Evolutionary conservation across 2,329 filamentous ascomycete species (phyloP).

Genomic region (Ophiostoma triangulosporum): DNA sequence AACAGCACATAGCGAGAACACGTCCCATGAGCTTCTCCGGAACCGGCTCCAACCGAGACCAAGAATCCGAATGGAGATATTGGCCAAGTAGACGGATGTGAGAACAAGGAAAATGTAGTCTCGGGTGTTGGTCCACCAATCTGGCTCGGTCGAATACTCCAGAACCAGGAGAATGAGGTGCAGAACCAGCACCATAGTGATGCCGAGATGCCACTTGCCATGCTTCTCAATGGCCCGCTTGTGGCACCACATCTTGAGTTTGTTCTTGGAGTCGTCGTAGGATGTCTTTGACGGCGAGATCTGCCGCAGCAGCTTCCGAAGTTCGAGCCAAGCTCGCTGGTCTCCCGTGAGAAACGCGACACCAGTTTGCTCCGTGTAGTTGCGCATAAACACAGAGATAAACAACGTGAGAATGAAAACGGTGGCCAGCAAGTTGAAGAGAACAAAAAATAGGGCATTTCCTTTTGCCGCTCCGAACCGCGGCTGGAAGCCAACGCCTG

Average conservation of each 20-base stretch:
- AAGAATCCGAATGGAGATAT: slow-evolving; percentile 70
- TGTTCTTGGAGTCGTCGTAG: slow-evolving; percentile 59
- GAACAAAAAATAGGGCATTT: slow-evolving; percentile 86
- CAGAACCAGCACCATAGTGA: slow-evolving; percentile 66
- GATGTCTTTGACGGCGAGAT: slow-evolving; percentile 91
- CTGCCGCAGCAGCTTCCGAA: slow-evolving; percentile 81
- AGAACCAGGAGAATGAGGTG: slow-evolving; percentile 73
- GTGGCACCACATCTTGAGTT: slow-evolving; percentile 89
- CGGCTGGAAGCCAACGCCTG: slow-evolving; percentile 62
- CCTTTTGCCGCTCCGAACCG: slow-evolving; percentile 54
- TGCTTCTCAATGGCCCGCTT: slow-evolving; percentile 87
- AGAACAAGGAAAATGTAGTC: slow-evolving; percentile 69
- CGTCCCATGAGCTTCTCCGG: slow-evolving; percentile 84
- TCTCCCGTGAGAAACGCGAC: slow-evolving; percentile 93
- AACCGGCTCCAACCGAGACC: slow-evolving; percentile 90
- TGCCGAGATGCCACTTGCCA: slow-evolving; percentile 75
- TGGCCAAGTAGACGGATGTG: slow-evolving; percentile 68
- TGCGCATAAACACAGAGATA: slow-evolving; percentile 98
- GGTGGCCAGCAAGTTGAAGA: slow-evolving; percentile 91
- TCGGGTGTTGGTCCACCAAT: slow-evolving; percentile 56
- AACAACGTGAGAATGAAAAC: slow-evolving; percentile 96
- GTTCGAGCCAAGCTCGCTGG: slow-evolving; percentile 90
- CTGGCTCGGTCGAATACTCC: slow-evolving; percentile 69
- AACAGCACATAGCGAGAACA: slow-evolving; percentile 74
- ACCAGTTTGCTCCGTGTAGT: slow-evolving; percentile 96